Evolutionary conservation across 164 flowering plant genomes (phyloP), one percentile per base, ranked within the genome.

Genomic region (Chimonanthus praecox): DNA sequence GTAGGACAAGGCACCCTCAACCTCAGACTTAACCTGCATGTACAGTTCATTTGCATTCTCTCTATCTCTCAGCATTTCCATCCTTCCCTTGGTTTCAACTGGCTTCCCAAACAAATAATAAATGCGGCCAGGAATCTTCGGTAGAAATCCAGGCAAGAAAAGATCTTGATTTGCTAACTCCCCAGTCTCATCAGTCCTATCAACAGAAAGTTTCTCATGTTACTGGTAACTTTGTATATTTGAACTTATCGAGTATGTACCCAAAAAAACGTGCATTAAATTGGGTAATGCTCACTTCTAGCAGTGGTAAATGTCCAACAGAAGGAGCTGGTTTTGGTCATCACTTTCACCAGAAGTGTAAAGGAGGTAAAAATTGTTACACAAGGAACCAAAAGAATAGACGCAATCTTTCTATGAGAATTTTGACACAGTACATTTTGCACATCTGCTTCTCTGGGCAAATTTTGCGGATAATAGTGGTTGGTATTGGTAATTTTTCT

Each of bases 21-120:
- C 84, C 64, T 90, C 88, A 5, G 89, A 84, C 76, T 89, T 87
- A 60, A 90, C 74, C 76, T 87, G 84, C 88, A 83, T 64, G 77
- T 94, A 94, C 70, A 91, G 44, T 15, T 49, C 69, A 71, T 81
- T 89, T 69, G 93, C 97, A 10, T 71, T 75, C 16, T 81, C 83
- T 76, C 74, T 86, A 74, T 91, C 85, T 48, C 76, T 85, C 74
- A 88, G 74, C 51, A 78, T 16, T 47, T 84, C 83, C 76, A 80
- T 80, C 70, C 51, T 82, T 58, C 93, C 95, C 48, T 82, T 80
- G 47, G 94, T 92, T 68, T 83, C 78, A 58, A 92, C 86, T 9
- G 97, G 97, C 78, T 91, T 89, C 70, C 97, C 99, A 74, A 91
- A 94, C 61, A 88, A 81, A 80, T 82, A 89, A 81, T 94, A 94